phyloP scores from a whole-genome alignment of 1,284 basidiomycete species.

The Apiotrichum veenhuisii region DNA sequence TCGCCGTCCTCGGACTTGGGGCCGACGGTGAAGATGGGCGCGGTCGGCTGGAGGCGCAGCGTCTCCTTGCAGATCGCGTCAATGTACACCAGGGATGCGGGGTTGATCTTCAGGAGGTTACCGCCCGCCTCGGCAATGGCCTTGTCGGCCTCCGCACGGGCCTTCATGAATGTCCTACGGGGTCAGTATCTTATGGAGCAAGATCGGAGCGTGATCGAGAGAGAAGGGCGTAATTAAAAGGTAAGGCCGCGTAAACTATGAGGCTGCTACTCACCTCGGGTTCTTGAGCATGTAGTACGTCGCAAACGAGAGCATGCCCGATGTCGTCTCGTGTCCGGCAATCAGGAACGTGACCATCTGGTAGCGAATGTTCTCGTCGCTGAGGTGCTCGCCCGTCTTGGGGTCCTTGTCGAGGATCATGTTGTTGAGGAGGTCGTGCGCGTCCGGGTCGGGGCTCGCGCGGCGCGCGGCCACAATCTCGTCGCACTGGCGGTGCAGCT shows the following conservation, averaged over 20 bases:
- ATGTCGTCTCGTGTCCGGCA: conserved; percentile 58
- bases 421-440: conserved; percentile 52
- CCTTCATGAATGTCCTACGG: conserved; percentile 51
- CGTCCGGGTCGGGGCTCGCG: conserved; percentile 15
- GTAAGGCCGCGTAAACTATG: no score
- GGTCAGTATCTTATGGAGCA: background rate
- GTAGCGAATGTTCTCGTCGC: conserved; percentile 53
- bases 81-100: conserved; percentile 55
- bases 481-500: conserved; percentile 15
- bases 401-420: conserved; percentile 56
- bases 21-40: conserved; percentile 27
- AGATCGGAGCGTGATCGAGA: no score
- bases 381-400: conserved; percentile 53
- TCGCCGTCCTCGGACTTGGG: conserved; percentile 12
- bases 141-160: conserved; percentile 57
- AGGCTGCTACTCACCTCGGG: conserved; percentile 36
- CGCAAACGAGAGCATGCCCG: conserved; percentile 35
- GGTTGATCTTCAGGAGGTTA: conserved; percentile 17
- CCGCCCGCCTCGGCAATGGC: conserved; percentile 36
- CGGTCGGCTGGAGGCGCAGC: conserved; percentile 54
- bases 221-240: no score
- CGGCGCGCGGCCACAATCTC: conserved; percentile 19
- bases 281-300: conserved; percentile 54
- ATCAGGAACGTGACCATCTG: conserved; percentile 59
- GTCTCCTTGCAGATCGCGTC: conserved; percentile 55